phyloP scores from a whole-genome alignment of 1,284 basidiomycete species.

The Tylopilus sp. region DNA sequence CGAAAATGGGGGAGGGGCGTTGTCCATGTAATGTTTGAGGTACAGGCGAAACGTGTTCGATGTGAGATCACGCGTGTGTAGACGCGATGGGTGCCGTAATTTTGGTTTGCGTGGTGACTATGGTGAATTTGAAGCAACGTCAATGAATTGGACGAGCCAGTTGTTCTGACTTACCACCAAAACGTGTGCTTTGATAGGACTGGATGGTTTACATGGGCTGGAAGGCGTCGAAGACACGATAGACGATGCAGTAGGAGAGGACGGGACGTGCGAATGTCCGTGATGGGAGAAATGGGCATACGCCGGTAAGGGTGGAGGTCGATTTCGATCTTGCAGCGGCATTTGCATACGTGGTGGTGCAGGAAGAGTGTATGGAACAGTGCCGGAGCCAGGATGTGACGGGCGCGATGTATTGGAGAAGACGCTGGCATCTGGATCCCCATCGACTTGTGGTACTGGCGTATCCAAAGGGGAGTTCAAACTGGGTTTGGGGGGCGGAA shows the following conservation, averaged over 20 bases:
- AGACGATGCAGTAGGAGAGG: slow-evolving; percentile 34
- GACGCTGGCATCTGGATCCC: slow-evolving; percentile 9
- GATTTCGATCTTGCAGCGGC: slow-evolving; percentile 20
- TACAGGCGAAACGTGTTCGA: slow-evolving; percentile 78
- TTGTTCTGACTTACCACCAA: slow-evolving; percentile 20
- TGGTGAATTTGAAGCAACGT: background rate
- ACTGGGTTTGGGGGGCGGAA: slow-evolving; percentile 42
- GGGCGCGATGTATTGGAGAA: slow-evolving; percentile 17
- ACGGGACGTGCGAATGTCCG: slow-evolving; percentile 16
- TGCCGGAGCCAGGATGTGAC: background rate
- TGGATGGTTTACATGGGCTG: slow-evolving; percentile 38
- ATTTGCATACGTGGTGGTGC: slow-evolving; percentile 19
- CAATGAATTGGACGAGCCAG: background rate
- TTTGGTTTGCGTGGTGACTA: slow-evolving; percentile 42
- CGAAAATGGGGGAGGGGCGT: slow-evolving; percentile 39
- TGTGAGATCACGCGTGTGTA: slow-evolving; percentile 73
- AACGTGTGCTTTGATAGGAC: slow-evolving; percentile 20
- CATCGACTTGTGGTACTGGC: background rate
- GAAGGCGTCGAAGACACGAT: slow-evolving; percentile 42
- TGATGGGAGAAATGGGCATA: background rate
- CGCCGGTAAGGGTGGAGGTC: background rate
- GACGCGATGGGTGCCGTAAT: slow-evolving; percentile 74
- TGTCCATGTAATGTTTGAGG: slow-evolving; percentile 81
- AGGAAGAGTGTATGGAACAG: slow-evolving; percentile 24
- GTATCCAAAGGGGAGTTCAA: slow-evolving; percentile 14